Evolutionary conservation across 106 monocot species (phyloP).

Genomic region (Ottelia alismoides): DNA sequence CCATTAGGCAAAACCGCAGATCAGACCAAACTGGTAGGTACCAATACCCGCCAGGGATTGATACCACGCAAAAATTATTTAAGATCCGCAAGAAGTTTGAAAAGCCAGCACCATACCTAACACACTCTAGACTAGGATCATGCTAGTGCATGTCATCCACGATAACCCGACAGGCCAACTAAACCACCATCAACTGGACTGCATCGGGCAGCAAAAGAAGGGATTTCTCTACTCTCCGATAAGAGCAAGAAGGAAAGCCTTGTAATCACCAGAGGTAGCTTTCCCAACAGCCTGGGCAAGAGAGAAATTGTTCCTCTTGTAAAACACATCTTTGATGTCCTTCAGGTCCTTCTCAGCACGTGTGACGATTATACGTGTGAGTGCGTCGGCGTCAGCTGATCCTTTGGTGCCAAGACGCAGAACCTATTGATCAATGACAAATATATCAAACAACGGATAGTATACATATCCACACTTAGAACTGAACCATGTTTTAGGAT

Average conservation of each 20-base stretch:
- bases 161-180: background rate
- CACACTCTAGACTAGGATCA: background rate
- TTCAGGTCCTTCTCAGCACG: constrained; percentile 66
- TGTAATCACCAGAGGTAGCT: constrained; percentile 49
- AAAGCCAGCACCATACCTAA: background rate
- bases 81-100: background rate
- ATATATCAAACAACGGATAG: too few relatives aligned
- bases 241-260: constrained; percentile 54
- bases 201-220: background rate
- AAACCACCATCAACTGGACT: background rate
- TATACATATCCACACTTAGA: too few relatives aligned
- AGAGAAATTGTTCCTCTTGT: constrained; percentile 28
- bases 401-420: constrained; percentile 26
- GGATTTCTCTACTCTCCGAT: constrained; percentile 20
- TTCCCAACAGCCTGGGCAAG: constrained; percentile 39
- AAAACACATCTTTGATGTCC: constrained; percentile 47
- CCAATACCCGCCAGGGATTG: too few relatives aligned
- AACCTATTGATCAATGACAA: constrained; percentile 26
- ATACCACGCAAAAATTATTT: too few relatives aligned
- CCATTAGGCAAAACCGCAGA: too few relatives aligned
- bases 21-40: too few relatives aligned
- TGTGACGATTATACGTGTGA: constrained; percentile 55
- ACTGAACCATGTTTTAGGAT: background rate
- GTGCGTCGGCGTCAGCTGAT: constrained; percentile 27
- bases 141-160: background rate